Conservation (phyloP, 176 grass and related monocot genomes). For the Aegilops speltoides region DNA sequence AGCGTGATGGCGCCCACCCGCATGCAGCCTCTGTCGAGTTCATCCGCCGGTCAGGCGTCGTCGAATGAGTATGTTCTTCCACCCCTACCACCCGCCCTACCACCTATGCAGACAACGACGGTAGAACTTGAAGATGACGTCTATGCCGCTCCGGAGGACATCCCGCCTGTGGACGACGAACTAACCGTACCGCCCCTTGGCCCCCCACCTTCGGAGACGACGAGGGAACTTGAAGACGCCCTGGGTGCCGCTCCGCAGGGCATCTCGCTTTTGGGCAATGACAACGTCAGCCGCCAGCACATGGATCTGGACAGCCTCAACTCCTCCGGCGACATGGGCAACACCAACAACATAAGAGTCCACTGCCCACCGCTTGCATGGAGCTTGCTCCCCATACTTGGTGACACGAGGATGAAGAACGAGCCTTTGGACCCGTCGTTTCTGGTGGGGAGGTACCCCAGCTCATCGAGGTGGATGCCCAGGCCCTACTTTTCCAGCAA, state of each 20-base stretch:
- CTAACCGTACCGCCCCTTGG: not conserved
- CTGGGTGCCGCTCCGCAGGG: not conserved
- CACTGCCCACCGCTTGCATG: not conserved
- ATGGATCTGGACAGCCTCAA: not conserved
- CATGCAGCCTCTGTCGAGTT: not conserved
- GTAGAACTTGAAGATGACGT: too few species aligned
- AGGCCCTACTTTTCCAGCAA: too few species aligned
- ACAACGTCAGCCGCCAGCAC: not conserved
- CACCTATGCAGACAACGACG: too few species aligned
- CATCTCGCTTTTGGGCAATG: not conserved
- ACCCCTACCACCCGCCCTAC: not conserved
- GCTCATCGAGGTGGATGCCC: not conserved
- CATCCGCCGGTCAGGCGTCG: not conserved
- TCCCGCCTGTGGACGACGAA: too few species aligned
- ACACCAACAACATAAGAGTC: not conserved
- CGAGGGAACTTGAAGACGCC: not conserved
- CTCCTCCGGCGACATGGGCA: not conserved
- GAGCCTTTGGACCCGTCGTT: not conserved
- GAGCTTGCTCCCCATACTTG: not conserved
- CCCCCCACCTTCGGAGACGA: not conserved
- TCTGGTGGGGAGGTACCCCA: not conserved
- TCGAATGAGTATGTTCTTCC: not conserved
- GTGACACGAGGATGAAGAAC: not conserved
- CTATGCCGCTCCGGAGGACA: too few species aligned
- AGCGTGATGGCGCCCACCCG: too few species aligned